phyloP scores from a whole-genome alignment of 805 yeast genomes.

The Candida piceae region DNA sequence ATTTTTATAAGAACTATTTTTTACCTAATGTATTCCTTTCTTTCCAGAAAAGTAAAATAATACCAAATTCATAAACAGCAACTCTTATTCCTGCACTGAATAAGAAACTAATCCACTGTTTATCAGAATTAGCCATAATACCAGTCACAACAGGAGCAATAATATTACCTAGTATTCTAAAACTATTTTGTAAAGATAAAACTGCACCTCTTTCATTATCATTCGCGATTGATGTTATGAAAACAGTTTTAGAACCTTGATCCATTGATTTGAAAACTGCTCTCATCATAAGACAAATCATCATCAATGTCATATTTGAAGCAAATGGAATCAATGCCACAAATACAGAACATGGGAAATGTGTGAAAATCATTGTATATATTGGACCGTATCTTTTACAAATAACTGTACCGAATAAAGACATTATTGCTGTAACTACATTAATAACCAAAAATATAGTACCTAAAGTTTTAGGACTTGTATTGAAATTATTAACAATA shows the following conservation, averaged over 20 bases:
- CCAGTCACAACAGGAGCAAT: constrained; percentile 42
- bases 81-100: constrained; percentile 37
- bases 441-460: constrained; percentile 36
- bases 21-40: constrained; percentile 12
- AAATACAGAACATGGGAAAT: constrained; percentile 38
- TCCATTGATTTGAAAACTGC: constrained; percentile 43
- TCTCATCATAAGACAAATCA: constrained; percentile 31
- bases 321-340: constrained; percentile 38
- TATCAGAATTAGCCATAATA: constrained; percentile 29
- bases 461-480: constrained; percentile 34
- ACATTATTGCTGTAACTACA: constrained; percentile 34
- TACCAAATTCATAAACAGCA: constrained; percentile 36
- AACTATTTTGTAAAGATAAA: constrained; percentile 40
- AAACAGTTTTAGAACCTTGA: constrained; percentile 43
- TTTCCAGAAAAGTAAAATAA: constrained; percentile 28
- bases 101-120: constrained; percentile 39
- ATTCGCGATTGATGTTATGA: constrained; percentile 37
- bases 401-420: constrained; percentile 38
- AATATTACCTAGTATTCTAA: constrained; percentile 37
- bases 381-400: constrained; percentile 42
- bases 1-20: no score
- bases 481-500: constrained; percentile 33
- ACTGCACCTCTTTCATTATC: constrained; percentile 39
- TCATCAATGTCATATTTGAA: constrained; percentile 26
- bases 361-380: constrained; percentile 40